A percentile compares a stretch with the other conserved stretches of the same genome.
Conservation (phyloP, 164 flowering plant genomes). For the Akebia trifoliata region DNA sequence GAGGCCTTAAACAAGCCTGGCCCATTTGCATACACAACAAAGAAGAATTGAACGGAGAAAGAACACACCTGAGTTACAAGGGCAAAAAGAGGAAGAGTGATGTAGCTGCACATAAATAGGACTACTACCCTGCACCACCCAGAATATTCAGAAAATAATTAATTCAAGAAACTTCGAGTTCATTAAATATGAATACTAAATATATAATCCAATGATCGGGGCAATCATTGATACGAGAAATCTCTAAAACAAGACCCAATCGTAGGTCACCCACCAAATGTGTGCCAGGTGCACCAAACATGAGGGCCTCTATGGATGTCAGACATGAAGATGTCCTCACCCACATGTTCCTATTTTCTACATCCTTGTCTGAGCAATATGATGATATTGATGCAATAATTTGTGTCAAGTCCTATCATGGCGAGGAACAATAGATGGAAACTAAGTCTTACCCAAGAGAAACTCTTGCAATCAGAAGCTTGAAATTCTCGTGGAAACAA, state of each 20-base stretch:
- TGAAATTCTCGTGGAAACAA: constrained; percentile 43
- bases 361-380: too few relatives aligned
- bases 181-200: not conserved
- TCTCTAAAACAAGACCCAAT: too few relatives aligned
- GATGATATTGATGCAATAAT: too few relatives aligned
- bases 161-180: not conserved
- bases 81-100: constrained; percentile 92
- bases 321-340: not conserved
- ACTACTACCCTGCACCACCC: constrained; percentile 51
- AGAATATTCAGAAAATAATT: not conserved
- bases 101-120: constrained; percentile 85
- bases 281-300: too few relatives aligned
- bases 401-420: not conserved
- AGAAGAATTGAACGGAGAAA: not conserved
- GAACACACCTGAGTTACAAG: constrained; percentile 82
- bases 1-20: too few relatives aligned
- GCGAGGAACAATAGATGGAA: not conserved
- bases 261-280: too few relatives aligned
- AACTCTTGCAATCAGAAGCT: constrained; percentile 47
- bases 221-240: too few relatives aligned
- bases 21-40: not conserved
- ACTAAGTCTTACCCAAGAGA: constrained; percentile 57
- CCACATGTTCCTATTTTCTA: not conserved
- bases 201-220: not conserved
- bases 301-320: not conserved